Evolutionary conservation across 352 stramenopile species (phyloP).

Genomic region (Saprolegnia diclina): DNA sequence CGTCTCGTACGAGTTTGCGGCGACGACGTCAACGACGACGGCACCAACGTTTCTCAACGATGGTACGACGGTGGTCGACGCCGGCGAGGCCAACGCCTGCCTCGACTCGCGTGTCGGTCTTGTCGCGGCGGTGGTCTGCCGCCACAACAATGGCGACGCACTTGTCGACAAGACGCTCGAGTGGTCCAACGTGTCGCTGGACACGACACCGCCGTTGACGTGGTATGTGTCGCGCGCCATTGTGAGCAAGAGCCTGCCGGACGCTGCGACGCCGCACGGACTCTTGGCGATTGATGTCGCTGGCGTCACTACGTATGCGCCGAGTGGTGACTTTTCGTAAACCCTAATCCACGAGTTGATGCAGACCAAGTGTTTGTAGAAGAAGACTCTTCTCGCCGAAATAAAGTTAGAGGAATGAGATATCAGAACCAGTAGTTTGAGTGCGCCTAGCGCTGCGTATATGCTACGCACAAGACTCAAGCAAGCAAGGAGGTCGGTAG

Average conservation of each 20-base stretch:
- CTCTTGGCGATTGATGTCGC: slow-evolving; percentile 8
- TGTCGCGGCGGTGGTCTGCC: background rate
- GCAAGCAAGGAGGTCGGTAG: no score
- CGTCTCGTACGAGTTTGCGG: slow-evolving; percentile 1
- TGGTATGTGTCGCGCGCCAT: background rate
- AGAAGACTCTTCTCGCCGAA: no score
- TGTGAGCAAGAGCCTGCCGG: background rate
- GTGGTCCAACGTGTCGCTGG: background rate
- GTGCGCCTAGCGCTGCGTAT: no score
- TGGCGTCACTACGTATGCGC: background rate
- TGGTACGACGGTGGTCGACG: background rate
- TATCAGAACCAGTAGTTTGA: no score
- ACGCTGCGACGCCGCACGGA: background rate
- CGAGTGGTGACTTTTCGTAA: background rate
- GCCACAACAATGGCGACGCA: slow-evolving; percentile 13
- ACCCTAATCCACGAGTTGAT: no score
- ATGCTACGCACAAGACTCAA: no score
- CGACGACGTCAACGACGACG: background rate
- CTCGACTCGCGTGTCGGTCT: background rate
- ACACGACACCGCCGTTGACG: background rate
- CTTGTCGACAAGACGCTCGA: slow-evolving; percentile 4
- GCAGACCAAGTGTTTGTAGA: no score
- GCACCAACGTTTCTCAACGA: background rate
- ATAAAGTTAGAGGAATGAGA: no score
- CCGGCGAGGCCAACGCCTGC: background rate